These are phyloP conservation scores for Salix dunnii DNA, from an alignment of 345 rosid species.

Conservation along the genomic window DNA sequence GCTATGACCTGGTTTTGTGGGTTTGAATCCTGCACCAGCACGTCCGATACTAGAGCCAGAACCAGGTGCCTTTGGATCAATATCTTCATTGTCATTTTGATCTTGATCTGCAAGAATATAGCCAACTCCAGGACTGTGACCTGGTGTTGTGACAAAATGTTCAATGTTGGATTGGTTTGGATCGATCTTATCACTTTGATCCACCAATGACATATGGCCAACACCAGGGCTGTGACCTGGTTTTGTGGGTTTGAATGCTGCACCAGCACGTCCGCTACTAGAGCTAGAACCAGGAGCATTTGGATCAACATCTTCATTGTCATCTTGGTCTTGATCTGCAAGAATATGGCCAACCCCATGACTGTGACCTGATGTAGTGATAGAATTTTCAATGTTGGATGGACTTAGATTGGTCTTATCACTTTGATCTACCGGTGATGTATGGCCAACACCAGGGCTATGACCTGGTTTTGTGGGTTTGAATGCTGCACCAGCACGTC, in stretches of 20 bases:
- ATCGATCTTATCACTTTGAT: no score
- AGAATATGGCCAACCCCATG: conserved; percentile 37
- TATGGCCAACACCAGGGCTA: conserved; percentile 25
- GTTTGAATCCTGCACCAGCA: conserved; percentile 9
- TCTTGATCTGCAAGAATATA: background rate
- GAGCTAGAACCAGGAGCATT: background rate
- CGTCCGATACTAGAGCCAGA: background rate
- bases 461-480: conserved; percentile 35
- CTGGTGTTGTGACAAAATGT: conserved; percentile 20
- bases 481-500: no score
- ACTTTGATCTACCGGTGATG: background rate
- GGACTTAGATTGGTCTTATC: background rate
- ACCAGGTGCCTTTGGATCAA: background rate
- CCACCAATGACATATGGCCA: conserved; percentile 27
- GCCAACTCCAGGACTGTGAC: conserved; percentile 53
- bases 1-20: conserved; percentile 43
- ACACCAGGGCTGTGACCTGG: conserved; percentile 50
- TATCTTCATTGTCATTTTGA: no score
- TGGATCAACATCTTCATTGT: background rate
- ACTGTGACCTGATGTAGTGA: conserved; percentile 36
- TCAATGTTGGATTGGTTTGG: background rate
- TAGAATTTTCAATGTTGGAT: background rate
- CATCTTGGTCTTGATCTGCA: background rate
- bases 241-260: conserved; percentile 25
- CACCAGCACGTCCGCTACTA: background rate